Conservation (phyloP, 441 rosid genomes). For the Bruguiera hainesii region DNA sequence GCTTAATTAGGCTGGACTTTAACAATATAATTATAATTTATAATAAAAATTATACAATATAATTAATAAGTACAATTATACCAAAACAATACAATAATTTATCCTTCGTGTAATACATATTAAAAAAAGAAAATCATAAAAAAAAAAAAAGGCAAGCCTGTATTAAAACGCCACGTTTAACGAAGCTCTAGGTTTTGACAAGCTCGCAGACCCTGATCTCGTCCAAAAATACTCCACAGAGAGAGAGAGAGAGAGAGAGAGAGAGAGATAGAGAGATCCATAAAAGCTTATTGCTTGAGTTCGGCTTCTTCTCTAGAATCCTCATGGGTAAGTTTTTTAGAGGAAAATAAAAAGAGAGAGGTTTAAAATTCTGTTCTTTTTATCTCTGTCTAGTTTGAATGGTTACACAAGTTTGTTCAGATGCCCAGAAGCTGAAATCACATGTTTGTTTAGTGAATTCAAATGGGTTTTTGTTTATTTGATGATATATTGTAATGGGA, state of each 20-base stretch:
- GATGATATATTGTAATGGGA: background rate
- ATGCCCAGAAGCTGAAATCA: constrained; percentile 13
- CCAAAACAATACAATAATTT: too few species aligned
- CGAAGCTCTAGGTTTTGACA: constrained; percentile 13
- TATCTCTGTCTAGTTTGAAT: background rate
- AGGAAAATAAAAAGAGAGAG: background rate
- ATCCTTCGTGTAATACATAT: too few species aligned
- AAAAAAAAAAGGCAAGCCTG: background rate
- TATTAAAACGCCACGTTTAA: background rate
- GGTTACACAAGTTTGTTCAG: background rate
- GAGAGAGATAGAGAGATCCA: too few species aligned
- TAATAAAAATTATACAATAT: too few species aligned
- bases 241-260: background rate
- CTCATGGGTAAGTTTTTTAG: too few species aligned
- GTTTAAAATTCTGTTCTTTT: background rate
- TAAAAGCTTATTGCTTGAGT: too few species aligned
- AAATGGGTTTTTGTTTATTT: constrained; percentile 4
- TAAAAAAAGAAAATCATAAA: too few species aligned
- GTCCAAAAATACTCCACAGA: background rate
- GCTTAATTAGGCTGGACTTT: too few species aligned
- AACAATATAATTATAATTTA: too few species aligned
- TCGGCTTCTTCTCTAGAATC: too few species aligned
- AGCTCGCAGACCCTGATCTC: background rate
- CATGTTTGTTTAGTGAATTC: background rate
- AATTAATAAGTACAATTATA: too few species aligned